Evolutionary conservation across 129 eudicot species (phyloP).

Genomic region (Saussurea involucrata): DNA sequence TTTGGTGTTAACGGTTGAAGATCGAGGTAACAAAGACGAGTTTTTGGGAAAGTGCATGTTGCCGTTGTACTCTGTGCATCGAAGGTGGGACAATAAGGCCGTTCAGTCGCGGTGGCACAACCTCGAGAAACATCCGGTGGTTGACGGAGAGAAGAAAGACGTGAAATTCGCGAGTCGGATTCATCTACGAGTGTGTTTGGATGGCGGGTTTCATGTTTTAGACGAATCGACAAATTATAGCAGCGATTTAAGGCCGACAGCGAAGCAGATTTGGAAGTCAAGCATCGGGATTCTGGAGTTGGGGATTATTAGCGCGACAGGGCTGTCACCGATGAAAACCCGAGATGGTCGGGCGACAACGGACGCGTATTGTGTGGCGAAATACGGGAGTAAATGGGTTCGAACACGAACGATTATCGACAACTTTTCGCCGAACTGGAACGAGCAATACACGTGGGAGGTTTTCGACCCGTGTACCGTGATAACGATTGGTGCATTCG

Average conservation of each 20-base stretch:
- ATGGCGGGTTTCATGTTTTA: slow-evolving; percentile 90
- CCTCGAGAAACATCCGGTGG: slow-evolving; percentile 55
- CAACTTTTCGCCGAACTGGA: slow-evolving; percentile 66
- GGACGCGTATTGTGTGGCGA: slow-evolving; percentile 89
- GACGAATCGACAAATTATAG: slow-evolving; percentile 80
- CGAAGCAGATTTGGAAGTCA: slow-evolving; percentile 70
- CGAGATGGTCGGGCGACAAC: slow-evolving; percentile 65
- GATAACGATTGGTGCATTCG: slow-evolving; percentile 75
- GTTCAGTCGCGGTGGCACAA: slow-evolving; percentile 77
- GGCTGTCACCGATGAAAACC: slow-evolving; percentile 76
- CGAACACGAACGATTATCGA: slow-evolving; percentile 83
- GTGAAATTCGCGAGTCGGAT: slow-evolving; percentile 67
- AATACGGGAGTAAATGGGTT: slow-evolving; percentile 84
- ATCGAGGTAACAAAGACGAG: slow-evolving; percentile 56
- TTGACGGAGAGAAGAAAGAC: slow-evolving; percentile 73
- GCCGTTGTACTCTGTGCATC: slow-evolving; percentile 37
- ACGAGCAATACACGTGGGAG: slow-evolving; percentile 97
- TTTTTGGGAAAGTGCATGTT: slow-evolving; percentile 52
- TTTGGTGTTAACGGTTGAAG: slow-evolving; percentile 68
- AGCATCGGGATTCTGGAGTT: slow-evolving; percentile 73
- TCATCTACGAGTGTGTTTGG: slow-evolving; percentile 74
- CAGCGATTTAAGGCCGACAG: slow-evolving; percentile 73
- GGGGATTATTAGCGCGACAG: slow-evolving; percentile 78
- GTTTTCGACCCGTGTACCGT: slow-evolving; percentile 85
- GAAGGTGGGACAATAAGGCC: slow-evolving; percentile 72